phyloP scores from a whole-genome alignment of 2,329 filamentous ascomycete species.

The Neopestalotiopsis sp. region DNA sequence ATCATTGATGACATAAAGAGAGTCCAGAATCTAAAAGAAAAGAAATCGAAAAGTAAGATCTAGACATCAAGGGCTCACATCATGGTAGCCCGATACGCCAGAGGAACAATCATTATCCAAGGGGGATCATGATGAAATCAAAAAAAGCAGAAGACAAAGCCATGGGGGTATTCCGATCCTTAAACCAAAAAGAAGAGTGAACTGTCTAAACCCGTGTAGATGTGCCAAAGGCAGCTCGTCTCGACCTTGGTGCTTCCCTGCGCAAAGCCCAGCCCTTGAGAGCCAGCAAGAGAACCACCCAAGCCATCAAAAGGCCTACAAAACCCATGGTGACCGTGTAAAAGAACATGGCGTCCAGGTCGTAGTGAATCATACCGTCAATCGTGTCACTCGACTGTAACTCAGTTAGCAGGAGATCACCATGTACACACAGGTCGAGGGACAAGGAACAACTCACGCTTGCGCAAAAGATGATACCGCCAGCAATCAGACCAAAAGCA shows the following conservation, averaged over 20 bases:
- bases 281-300: constrained; percentile 77
- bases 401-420: constrained; percentile 19
- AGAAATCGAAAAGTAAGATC: background rate
- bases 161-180: background rate
- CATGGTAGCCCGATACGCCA: constrained; percentile 15
- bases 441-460: constrained; percentile 64
- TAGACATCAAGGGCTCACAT: background rate
- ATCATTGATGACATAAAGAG: constrained; percentile 35
- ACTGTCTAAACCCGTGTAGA: constrained; percentile 8
- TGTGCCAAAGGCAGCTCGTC: constrained; percentile 21
- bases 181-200: background rate
- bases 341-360: constrained; percentile 88
- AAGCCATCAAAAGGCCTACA: constrained; percentile 84
- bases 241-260: constrained; percentile 40
- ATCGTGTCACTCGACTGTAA: constrained; percentile 77
- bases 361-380: constrained; percentile 74
- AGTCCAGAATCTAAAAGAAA: constrained; percentile 30
- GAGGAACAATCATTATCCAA: constrained; percentile 12
- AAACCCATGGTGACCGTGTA: constrained; percentile 89
- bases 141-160: background rate
- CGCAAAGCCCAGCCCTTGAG: constrained; percentile 85
- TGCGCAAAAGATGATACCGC: constrained; percentile 91
- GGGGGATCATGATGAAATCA: background rate
- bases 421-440: background rate
- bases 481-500: constrained; percentile 84